These are phyloP conservation scores for Malus hybrid DNA, from an alignment of 331 rosid genomes.

Conservation along the genomic window DNA sequence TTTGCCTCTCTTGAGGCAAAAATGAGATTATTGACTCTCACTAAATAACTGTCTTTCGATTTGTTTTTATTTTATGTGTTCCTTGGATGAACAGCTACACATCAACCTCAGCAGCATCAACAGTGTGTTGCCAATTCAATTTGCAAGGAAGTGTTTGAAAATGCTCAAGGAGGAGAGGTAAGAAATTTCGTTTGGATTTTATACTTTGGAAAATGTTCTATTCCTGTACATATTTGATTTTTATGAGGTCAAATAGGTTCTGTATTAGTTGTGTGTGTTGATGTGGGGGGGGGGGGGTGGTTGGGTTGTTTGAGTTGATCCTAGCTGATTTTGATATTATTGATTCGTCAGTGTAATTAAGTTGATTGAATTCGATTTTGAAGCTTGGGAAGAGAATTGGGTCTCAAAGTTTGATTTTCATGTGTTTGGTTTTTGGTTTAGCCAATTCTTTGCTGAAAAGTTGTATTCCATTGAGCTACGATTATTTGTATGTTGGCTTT, in stretches of 20 bases:
- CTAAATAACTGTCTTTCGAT: too few relatives aligned
- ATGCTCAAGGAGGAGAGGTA: constrained; percentile 71
- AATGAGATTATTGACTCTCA: too few relatives aligned
- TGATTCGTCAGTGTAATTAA: not conserved
- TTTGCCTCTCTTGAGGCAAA: too few relatives aligned
- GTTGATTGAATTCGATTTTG: not conserved
- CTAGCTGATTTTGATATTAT: not conserved
- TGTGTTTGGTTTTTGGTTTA: too few relatives aligned
- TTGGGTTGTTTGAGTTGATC: not conserved
- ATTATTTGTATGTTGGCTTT: too few relatives aligned
- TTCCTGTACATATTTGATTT: not conserved
- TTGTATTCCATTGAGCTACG: too few relatives aligned
- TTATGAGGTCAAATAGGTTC: not conserved
- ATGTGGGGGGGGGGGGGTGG: not conserved
- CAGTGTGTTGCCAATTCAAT: constrained; percentile 56
- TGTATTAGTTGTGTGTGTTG: not conserved
- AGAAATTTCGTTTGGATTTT: constrained; percentile 69
- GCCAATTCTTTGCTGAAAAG: too few relatives aligned
- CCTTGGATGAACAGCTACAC: constrained; percentile 64
- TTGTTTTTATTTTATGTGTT: not conserved
- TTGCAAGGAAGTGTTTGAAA: constrained; percentile 57
- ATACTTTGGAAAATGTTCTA: constrained; percentile 32
- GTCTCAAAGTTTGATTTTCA: too few relatives aligned
- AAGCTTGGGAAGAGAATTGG: not conserved
- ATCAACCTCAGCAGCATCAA: not conserved